Percentiles rank a stretch among this genome's conserved stretches.
phyloP scores from a whole-genome alignment of 2,329 filamentous ascomycete genomes.

The Microcyclosporella mali region DNA sequence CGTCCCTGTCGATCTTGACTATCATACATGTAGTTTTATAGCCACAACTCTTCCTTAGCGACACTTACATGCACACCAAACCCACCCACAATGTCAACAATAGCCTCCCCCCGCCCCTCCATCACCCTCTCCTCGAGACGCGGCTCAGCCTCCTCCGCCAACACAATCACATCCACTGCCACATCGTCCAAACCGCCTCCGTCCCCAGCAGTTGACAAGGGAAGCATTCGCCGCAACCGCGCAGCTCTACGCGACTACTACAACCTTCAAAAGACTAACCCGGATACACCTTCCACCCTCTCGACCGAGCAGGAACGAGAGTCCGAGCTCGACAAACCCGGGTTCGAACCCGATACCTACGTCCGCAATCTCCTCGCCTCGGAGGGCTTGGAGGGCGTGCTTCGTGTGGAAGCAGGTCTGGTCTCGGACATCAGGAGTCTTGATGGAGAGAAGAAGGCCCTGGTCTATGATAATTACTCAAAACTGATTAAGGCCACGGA shows the following conservation, averaged over 20 bases:
- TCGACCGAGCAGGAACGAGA: slow-evolving; percentile 56
- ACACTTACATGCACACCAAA: too few relatives aligned
- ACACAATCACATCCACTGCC: slow-evolving; percentile 43
- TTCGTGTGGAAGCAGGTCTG: slow-evolving; percentile 64
- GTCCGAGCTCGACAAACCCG: slow-evolving; percentile 65
- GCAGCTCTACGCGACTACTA: slow-evolving; percentile 91
- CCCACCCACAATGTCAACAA: slow-evolving; percentile 46
- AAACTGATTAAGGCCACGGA: slow-evolving; percentile 96
- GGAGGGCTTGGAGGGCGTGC: slow-evolving; percentile 60
- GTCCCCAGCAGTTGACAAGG: slow-evolving; percentile 32
- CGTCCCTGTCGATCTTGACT: too few relatives aligned
- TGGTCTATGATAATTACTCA: slow-evolving; percentile 98
- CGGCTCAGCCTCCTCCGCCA: slow-evolving; percentile 60
- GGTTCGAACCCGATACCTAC: slow-evolving; percentile 68
- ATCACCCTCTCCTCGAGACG: slow-evolving; percentile 64
- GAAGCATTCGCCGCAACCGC: slow-evolving; percentile 61
- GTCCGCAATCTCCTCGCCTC: slow-evolving; percentile 56
- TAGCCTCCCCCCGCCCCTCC: slow-evolving; percentile 47
- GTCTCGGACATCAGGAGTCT: slow-evolving; percentile 76
- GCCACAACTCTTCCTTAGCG: too few relatives aligned
- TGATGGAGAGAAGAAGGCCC: slow-evolving; percentile 90
- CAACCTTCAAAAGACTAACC: slow-evolving; percentile 56
- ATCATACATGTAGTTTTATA: too few relatives aligned
- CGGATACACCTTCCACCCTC: slow-evolving; percentile 31
- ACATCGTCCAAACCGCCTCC: slow-evolving; percentile 24